A percentile compares a stretch with the other conserved stretches of the same genome.
Conservation (phyloP, 2,329 filamentous ascomycete genomes). For the Arthrobotrys entomopaga region DNA sequence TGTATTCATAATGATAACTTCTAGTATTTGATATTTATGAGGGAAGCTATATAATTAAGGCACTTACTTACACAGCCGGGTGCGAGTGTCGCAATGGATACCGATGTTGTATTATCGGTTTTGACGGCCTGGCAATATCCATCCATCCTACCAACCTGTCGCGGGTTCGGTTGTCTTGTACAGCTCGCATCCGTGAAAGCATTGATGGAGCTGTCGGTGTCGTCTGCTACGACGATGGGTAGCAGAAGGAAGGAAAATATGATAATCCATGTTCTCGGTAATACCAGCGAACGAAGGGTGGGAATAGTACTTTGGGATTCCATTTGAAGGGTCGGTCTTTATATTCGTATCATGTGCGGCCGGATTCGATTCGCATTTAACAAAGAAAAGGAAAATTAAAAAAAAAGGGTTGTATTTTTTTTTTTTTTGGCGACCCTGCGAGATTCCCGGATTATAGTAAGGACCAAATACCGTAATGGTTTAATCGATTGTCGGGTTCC, state of each 20-base stretch:
- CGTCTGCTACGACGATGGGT: conserved; percentile 2
- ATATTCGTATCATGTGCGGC: not conserved
- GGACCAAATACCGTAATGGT: too few species aligned
- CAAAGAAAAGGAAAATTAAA: too few species aligned
- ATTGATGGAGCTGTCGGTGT: conserved; percentile 26
- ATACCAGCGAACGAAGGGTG: not conserved
- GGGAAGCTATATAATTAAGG: not conserved
- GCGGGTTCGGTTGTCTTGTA: not conserved
- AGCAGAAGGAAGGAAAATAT: conserved; percentile 18
- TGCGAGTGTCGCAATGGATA: conserved; percentile 18
- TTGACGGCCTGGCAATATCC: conserved; percentile 25
- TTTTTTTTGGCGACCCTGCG: too few species aligned
- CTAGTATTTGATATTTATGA: not conserved
- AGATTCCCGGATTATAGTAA: too few species aligned
- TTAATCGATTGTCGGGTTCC: too few species aligned
- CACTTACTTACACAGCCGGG: conserved; percentile 50
- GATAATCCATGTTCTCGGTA: conserved; percentile 9
- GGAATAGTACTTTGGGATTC: conserved; percentile 5
- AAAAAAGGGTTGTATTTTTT: too few species aligned
- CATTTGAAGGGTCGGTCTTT: conserved; percentile 5
- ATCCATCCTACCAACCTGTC: conserved; percentile 28
- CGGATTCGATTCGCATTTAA: not conserved
- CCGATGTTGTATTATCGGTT: conserved; percentile 20
- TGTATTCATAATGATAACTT: not conserved
- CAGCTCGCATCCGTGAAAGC: conserved; percentile 34